Conservation (phyloP, 352 stramenopile genomes). For the Pythium myriotylum region DNA sequence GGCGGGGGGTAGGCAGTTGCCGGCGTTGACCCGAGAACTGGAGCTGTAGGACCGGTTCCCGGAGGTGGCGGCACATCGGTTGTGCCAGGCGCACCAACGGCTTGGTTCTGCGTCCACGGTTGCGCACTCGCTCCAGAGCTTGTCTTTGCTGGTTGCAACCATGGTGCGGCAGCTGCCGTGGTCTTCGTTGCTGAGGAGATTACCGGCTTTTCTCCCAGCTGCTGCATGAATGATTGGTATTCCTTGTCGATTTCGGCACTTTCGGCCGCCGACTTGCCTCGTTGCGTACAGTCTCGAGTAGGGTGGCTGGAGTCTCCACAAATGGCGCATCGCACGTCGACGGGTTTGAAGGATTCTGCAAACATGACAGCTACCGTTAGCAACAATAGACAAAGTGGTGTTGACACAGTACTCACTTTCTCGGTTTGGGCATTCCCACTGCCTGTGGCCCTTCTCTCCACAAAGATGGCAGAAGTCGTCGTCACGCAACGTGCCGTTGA, state of each 20-base stretch:
- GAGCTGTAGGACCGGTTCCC: constrained; percentile 23
- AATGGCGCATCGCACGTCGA: constrained; percentile 96
- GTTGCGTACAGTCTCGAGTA: constrained; percentile 96
- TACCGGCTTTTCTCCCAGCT: constrained; percentile 76
- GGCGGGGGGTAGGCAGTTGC: constrained; percentile 35
- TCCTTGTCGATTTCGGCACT: constrained; percentile 83
- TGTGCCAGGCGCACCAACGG: constrained; percentile 42
- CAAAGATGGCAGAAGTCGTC: constrained; percentile 98
- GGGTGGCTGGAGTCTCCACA: constrained; percentile 98
- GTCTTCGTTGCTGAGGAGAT: constrained; percentile 62
- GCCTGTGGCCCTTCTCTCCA: constrained; percentile 97
- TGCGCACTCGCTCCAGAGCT: constrained; percentile 39
- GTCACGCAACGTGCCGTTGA: constrained; percentile 98
- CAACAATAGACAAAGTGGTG: background rate
- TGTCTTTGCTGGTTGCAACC: constrained; percentile 66
- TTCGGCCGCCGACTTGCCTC: constrained; percentile 70
- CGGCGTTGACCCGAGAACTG: constrained; percentile 29
- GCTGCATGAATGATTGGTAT: constrained; percentile 88
- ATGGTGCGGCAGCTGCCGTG: constrained; percentile 46
- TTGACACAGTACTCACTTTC: constrained; percentile 54
- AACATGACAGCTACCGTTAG: background rate
- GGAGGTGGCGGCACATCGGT: constrained; percentile 31
- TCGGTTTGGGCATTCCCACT: constrained; percentile 96
- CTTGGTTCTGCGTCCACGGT: constrained; percentile 67
- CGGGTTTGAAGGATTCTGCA: constrained; percentile 73